Conservation (phyloP, 768 basidiomycete species). For the Rhizopogon salebrosus region DNA sequence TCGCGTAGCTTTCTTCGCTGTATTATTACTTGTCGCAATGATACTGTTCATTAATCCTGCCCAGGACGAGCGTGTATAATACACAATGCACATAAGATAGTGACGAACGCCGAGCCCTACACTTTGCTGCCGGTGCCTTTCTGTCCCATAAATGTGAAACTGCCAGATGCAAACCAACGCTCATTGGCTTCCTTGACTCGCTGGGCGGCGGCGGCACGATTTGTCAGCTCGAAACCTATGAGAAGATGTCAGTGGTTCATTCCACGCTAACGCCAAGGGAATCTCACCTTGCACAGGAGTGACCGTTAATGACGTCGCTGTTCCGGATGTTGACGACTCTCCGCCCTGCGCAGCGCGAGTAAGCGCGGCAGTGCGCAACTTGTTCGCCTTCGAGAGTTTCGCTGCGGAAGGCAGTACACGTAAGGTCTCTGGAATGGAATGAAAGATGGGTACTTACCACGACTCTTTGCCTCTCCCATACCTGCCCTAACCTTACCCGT, state of each 20-base stretch:
- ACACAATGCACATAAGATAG: not conserved
- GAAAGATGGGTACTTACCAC: slow-evolving; percentile 51
- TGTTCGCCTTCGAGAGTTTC: slow-evolving; percentile 93
- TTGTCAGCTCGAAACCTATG: slow-evolving; percentile 89
- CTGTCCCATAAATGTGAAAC: slow-evolving; percentile 72
- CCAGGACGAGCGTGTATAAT: not conserved
- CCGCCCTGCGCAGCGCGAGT: slow-evolving; percentile 62
- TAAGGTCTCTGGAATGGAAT: not conserved
- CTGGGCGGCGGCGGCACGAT: slow-evolving; percentile 79
- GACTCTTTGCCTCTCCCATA: slow-evolving; percentile 82
- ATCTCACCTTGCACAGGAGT: slow-evolving; percentile 88
- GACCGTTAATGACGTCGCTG: slow-evolving; percentile 86
- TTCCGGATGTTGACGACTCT: slow-evolving; percentile 66
- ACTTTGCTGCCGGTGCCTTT: slow-evolving; percentile 31
- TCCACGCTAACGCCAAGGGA: not conserved
- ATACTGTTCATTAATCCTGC: slow-evolving; percentile 1
- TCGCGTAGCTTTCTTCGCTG: not conserved
- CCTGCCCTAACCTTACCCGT: slow-evolving; percentile 89
- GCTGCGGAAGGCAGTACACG: slow-evolving; percentile 41
- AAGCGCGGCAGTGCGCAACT: slow-evolving; percentile 81
- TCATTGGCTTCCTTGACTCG: slow-evolving; percentile 95
- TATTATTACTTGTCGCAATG: slow-evolving; percentile 4
- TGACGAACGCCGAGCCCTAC: slow-evolving; percentile 9
- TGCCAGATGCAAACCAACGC: slow-evolving; percentile 89
- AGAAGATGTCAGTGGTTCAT: slow-evolving; percentile 11